Evolutionary conservation across 176 grass and related monocot species (phyloP).

Genomic region (Echinochloa phyllopogon): DNA sequence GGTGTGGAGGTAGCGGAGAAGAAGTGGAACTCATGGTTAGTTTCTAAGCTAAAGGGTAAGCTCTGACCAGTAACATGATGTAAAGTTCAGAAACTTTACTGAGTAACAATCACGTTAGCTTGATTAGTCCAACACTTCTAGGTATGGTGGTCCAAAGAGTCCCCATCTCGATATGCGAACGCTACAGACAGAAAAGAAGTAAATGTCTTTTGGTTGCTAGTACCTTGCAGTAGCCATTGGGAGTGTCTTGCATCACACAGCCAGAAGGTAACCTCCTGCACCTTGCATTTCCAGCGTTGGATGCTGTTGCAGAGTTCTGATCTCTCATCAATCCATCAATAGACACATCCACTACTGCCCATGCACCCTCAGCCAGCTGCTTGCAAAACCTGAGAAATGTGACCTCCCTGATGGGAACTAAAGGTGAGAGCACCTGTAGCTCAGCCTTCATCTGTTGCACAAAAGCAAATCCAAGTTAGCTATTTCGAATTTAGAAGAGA

Average conservation of each 20-base stretch:
- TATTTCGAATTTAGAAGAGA: background rate
- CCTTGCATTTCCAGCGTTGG: constrained; percentile 49
- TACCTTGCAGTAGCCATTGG: constrained; percentile 95
- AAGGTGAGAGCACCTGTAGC: constrained; percentile 88
- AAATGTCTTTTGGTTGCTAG: constrained; percentile 9
- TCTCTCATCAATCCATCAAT: constrained; percentile 72
- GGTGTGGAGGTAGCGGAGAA: constrained; percentile 51
- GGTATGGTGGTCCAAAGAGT: constrained; percentile 1
- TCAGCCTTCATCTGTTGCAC: constrained; percentile 86
- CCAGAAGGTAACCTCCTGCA: constrained; percentile 89
- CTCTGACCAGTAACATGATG: constrained; percentile 45
- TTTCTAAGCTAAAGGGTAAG: constrained; percentile 17
- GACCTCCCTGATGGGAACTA: constrained; percentile 83
- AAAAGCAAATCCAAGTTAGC: background rate
- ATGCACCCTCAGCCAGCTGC: constrained; percentile 79
- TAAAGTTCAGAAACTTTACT: constrained; percentile 25
- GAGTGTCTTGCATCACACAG: constrained; percentile 86
- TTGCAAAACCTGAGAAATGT: constrained; percentile 92
- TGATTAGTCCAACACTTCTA: background rate
- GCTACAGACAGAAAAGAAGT: constrained; percentile 11
- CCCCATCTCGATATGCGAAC: background rate
- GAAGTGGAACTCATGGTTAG: constrained; percentile 53
- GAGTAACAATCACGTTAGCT: background rate
- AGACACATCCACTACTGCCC: constrained; percentile 87
- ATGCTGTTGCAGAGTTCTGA: constrained; percentile 47